Evolutionary conservation across 1,284 basidiomycete species (phyloP).

Genomic region (Trametes versicolor): DNA sequence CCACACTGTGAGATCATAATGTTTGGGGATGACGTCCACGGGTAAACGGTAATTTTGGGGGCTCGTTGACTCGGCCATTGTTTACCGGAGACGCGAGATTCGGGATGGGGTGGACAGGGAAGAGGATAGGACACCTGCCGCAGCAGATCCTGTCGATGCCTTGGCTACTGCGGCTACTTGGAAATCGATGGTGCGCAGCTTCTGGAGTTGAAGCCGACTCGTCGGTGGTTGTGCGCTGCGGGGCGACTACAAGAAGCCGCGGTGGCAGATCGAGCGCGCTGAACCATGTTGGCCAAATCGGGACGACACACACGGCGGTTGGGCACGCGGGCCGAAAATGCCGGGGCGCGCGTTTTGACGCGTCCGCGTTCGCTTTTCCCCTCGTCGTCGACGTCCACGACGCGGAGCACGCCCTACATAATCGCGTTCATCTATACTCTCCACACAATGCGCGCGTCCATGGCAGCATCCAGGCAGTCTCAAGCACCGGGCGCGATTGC

Average conservation of each 20-base stretch:
- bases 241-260: neutral
- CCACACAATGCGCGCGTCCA: slow-evolving; percentile 50
- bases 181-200: too few relatives aligned
- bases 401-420: neutral
- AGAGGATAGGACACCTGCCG: too few relatives aligned
- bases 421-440: neutral
- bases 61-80: neutral
- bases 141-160: too few relatives aligned
- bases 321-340: neutral
- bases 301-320: neutral
- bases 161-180: too few relatives aligned
- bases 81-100: too few relatives aligned
- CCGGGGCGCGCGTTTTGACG: neutral
- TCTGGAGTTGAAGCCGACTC: too few relatives aligned
- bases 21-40: slow-evolving; percentile 74
- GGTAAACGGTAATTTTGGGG: slow-evolving; percentile 76
- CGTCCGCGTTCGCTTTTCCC: neutral
- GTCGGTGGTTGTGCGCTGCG: neutral
- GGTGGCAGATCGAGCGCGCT: too few relatives aligned
- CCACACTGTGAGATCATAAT: slow-evolving; percentile 87
- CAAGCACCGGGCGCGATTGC: slow-evolving; percentile 53
- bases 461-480: slow-evolving; percentile 60
- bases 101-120: too few relatives aligned
- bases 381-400: neutral
- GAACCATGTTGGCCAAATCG: neutral